Conservation (phyloP, 2,329 filamentous ascomycete genomes). For the Trichoderma koningii region DNA sequence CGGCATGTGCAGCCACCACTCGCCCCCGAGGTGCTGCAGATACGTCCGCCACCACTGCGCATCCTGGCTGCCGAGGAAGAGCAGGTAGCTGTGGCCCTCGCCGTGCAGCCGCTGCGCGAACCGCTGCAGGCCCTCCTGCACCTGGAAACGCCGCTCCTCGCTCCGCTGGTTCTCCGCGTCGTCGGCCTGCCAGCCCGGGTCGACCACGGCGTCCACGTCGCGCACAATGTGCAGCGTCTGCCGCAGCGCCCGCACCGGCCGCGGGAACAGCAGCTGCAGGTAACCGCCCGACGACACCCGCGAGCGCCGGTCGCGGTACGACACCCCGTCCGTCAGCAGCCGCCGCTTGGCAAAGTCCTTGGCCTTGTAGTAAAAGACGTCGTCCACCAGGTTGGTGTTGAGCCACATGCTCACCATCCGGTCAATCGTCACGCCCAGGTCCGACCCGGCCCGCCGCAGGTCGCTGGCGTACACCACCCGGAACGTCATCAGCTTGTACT, state of each 20-base stretch:
- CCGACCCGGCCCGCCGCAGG: constrained; percentile 30
- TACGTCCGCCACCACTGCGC: constrained; percentile 35
- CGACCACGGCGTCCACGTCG: constrained; percentile 35
- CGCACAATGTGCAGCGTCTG: constrained; percentile 36
- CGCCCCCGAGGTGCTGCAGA: constrained; percentile 34
- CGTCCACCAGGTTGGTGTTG: constrained; percentile 36
- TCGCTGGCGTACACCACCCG: constrained; percentile 38
- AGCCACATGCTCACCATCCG: constrained; percentile 37
- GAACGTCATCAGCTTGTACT: constrained; percentile 37
- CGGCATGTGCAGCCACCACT: constrained; percentile 37
- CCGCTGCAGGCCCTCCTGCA: constrained; percentile 31
- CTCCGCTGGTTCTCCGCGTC: constrained; percentile 32
- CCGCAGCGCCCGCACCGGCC: constrained; percentile 32
- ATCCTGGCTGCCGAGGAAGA: constrained; percentile 35
- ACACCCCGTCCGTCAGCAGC: constrained; percentile 25
- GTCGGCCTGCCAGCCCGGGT: constrained; percentile 35
- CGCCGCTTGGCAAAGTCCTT: constrained; percentile 35
- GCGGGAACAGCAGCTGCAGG: constrained; percentile 32
- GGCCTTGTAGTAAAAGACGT: constrained; percentile 36
- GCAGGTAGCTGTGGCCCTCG: constrained; percentile 33
- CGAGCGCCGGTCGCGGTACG: constrained; percentile 32
- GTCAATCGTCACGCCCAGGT: constrained; percentile 33
- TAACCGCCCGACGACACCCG: constrained; percentile 30
- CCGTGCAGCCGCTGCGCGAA: constrained; percentile 32
- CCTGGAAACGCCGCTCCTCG: constrained; percentile 31